Conservation (phyloP, 2,329 filamentous ascomycete genomes). For the Coniochaeta sp. region DNA sequence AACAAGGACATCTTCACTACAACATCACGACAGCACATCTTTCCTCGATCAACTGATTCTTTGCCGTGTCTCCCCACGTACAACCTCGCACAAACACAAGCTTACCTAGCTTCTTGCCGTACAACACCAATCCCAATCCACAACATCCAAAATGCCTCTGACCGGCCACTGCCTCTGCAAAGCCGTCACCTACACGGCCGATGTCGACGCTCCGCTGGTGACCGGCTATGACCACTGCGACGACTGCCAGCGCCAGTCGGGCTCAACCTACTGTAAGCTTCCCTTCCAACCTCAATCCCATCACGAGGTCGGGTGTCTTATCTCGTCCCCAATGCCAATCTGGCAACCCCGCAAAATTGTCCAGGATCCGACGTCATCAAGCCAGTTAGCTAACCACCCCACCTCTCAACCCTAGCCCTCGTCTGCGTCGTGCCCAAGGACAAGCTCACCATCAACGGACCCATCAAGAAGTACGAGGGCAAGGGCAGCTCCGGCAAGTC, state of each 20-base stretch:
- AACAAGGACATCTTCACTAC: background rate
- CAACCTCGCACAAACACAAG: background rate
- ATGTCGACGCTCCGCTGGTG: constrained; percentile 42
- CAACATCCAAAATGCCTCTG: constrained; percentile 49
- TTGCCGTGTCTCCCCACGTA: background rate
- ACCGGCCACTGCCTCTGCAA: constrained; percentile 66
- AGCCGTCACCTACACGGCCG: constrained; percentile 59
- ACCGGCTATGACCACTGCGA: constrained; percentile 66
- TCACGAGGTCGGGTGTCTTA: background rate
- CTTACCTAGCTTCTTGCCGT: background rate
- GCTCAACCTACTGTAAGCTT: constrained; percentile 58
- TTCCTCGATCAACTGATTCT: background rate
- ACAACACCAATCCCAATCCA: background rate
- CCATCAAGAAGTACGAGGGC: constrained; percentile 57
- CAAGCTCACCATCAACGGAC: constrained; percentile 55
- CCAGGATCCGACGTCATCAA: background rate
- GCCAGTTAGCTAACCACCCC: background rate
- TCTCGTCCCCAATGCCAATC: constrained; percentile 1
- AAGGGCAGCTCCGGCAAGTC: constrained; percentile 52
- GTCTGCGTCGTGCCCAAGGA: constrained; percentile 60
- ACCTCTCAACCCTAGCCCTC: constrained; percentile 37
- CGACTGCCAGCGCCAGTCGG: constrained; percentile 64
- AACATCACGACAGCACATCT: background rate
- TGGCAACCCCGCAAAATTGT: background rate
- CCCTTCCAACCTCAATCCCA: background rate